Evolutionary conservation across 2,329 filamentous ascomycete species (phyloP), one percentile per base, ranked within the genome.

Genomic region (Pochonia chlamydosporia): DNA sequence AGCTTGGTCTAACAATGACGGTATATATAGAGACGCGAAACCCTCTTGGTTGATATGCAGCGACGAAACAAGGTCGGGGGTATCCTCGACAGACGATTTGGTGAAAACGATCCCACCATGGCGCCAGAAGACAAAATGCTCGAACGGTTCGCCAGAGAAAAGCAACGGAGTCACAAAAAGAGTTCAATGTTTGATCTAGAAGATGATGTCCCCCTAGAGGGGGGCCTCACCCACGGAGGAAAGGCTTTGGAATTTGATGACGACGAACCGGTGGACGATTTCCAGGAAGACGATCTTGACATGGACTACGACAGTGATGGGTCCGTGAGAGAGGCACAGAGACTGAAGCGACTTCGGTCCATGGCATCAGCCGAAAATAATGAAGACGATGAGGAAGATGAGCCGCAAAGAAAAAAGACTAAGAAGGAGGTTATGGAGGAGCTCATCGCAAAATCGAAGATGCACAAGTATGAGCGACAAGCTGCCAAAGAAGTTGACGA

Each of bases 371-470:
- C 72, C 25, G 75, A 70, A 1, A 71, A 74, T 43, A 71, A 69
- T 3, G 73, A 72, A 5, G 73, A 73, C 1, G 28, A 37, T 16
- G 71, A 70, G 5, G 74, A 75, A 30, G 74, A 74, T 18, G 71
- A 84, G 52, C 90, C 89, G 0, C 86, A 92, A 58, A 79, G 85
- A 49, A 96, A 96, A 67, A 99, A 96, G 72, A 85, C 85, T 3
- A 97, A 96, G 69, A 87, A 93, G 46, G 93, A 99, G 66, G 88
- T 99, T 43, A 96, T 97, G 89, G 87, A 96, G 60, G 95, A 99
- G 66, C 78, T 99, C 51, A 96, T 99, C 55, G 89, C 91, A 51
- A 99, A 99, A 68, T 97, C 92, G 1, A 99, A 99, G 63, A 76
- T 88, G 52, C 80, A 96, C 76, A 97, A 96, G 69, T 91, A 92